Evolutionary conservation across 495 filamentous ascomycete genomes (phyloP).

Genomic region (Emericellopsis terricola): DNA sequence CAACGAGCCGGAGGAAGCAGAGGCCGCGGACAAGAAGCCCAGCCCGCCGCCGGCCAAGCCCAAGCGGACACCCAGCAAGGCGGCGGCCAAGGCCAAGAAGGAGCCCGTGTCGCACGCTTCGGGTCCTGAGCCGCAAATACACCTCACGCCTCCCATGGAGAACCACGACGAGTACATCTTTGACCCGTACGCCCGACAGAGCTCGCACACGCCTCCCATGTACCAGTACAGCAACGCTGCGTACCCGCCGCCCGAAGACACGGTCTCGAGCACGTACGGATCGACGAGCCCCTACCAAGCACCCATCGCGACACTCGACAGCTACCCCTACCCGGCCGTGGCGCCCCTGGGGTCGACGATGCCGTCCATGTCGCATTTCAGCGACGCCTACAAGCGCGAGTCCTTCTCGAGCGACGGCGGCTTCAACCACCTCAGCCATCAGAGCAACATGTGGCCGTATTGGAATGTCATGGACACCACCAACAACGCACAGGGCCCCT

Average conservation of each 20-base stretch:
- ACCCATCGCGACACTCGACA: conserved; percentile 42
- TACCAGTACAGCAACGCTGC: conserved; percentile 47
- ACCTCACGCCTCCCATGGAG: conserved; percentile 45
- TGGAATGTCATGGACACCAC: too few species aligned
- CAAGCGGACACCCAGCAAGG: conserved; percentile 22
- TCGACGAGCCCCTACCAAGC: conserved; percentile 45
- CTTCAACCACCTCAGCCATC: too few species aligned
- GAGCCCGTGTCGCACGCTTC: conserved; percentile 19
- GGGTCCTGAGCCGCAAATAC: conserved; percentile 23
- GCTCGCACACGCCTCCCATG: conserved; percentile 52
- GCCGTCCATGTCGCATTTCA: conserved; percentile 47
- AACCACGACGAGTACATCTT: conserved; percentile 32
- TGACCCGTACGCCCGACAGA: conserved; percentile 25
- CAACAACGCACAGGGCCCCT: conserved; percentile 38
- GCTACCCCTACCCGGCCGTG: conserved; percentile 45
- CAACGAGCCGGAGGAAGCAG: conserved; percentile 47
- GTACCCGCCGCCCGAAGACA: conserved; percentile 49
- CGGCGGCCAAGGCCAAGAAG: conserved; percentile 27
- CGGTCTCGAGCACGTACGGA: conserved; percentile 44
- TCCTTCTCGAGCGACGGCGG: conserved; percentile 39
- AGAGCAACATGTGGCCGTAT: too few species aligned
- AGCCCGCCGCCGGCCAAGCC: conserved; percentile 22
- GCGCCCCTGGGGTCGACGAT: conserved; percentile 38
- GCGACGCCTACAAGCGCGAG: conserved; percentile 43
- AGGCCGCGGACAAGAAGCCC: conserved; percentile 28